These are phyloP conservation scores for Thraustochytrium sp. DNA, from an alignment of 352 stramenopile genomes.

Conservation along the genomic window DNA sequence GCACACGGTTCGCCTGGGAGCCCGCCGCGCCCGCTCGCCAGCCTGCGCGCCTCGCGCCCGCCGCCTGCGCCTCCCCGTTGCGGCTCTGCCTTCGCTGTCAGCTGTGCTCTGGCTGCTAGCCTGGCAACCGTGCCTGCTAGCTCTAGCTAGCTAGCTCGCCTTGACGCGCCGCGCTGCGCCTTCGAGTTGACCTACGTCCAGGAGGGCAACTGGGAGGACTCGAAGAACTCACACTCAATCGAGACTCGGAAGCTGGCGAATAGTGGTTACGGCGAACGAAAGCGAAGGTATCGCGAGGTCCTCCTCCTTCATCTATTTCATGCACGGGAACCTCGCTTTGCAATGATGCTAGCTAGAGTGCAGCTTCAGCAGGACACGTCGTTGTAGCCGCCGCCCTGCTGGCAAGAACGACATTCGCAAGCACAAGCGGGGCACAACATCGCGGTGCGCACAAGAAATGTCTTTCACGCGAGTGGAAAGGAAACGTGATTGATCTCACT, in stretches of 20 bases:
- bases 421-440: too few species aligned
- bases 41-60: too few species aligned
- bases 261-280: not conserved
- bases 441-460: too few species aligned
- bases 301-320: too few species aligned
- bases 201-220: not conserved
- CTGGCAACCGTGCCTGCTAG: not conserved
- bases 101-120: not conserved
- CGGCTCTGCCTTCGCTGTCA: not conserved
- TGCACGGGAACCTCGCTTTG: too few species aligned
- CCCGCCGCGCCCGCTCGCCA: not conserved
- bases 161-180: not conserved
- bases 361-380: too few species aligned
- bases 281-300: not conserved
- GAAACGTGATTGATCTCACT: too few species aligned
- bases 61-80: not conserved
- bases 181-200: not conserved
- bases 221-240: not conserved
- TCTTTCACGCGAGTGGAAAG: too few species aligned
- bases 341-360: too few species aligned
- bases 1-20: not conserved
- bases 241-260: not conserved
- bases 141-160: not conserved
- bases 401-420: too few species aligned
- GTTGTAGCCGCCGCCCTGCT: too few species aligned